Evolutionary conservation across 805 yeast genomes (phyloP).

Genomic region (Komagataella kurtzmanii): DNA sequence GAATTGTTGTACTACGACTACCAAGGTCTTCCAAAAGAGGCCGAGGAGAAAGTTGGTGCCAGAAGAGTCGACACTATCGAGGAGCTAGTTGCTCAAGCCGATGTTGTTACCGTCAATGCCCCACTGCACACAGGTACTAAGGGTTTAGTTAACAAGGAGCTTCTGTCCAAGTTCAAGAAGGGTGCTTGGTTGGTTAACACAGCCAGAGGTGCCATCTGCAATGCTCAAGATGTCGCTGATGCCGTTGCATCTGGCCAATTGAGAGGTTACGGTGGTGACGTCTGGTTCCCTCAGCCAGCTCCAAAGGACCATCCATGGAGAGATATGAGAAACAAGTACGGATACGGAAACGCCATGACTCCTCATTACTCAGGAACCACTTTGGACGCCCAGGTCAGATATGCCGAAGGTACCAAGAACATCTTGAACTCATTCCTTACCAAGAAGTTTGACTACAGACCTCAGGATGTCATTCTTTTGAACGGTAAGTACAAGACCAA

Average conservation of each 20-base stretch:
- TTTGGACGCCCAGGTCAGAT: conserved; percentile 67
- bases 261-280: conserved; percentile 78
- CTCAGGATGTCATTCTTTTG: conserved; percentile 62
- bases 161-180: conserved; percentile 54
- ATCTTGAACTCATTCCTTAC: conserved; percentile 52
- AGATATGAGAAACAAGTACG: conserved; percentile 45
- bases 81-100: conserved; percentile 54
- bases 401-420: conserved; percentile 54
- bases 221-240: conserved; percentile 60
- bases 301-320: conserved; percentile 73
- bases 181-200: conserved; percentile 69
- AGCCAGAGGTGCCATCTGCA: conserved; percentile 73
- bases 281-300: conserved; percentile 79
- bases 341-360: conserved; percentile 77
- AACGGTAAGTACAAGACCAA: conserved; percentile 63
- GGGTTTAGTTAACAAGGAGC: conserved; percentile 55
- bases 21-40: conserved; percentile 48
- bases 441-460: conserved; percentile 52
- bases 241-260: conserved; percentile 58
- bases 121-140: conserved; percentile 62
- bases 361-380: conserved; percentile 75
- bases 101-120: conserved; percentile 64
- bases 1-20: conserved; percentile 66
- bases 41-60: conserved; percentile 44
- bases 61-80: conserved; percentile 46